Base-by-base conservation (phyloP, 495 filamentous ascomycete species). In the Aspergillus taichungensis region DNA sequence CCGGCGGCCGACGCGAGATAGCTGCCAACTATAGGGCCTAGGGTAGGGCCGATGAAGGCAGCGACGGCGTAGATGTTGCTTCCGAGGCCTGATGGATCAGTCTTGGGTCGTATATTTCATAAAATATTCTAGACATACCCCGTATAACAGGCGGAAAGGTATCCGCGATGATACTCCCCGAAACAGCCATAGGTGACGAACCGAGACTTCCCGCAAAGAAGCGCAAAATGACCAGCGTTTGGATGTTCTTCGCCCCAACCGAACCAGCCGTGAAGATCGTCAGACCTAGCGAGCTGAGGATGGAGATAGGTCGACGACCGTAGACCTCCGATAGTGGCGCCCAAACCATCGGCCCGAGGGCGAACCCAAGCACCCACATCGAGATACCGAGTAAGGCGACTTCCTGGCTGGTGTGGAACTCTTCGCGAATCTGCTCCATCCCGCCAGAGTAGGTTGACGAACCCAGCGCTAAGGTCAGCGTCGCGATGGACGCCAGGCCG, bases 181-280 rank as follows among this genome's bases (percentile, higher is more conserved):
- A 64, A 36, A 79, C 67, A 10, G 74, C 69, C 27, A 83, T 44
- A 1, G 79, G 75, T 5, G 75, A 76, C 5, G 69, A 69, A 2
- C 81, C 83, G 57, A 83, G 79, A 8, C 75, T 71, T 28, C 82
- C 78, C 10, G 74, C 77, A 39, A 85, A 73, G 67, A 84, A 83
- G 30, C 83, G 77, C 11, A 85, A 63, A 33, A 84, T 66, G 30
- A 84, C 48, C 1, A 87, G 65, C 0, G 77, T 72, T 38, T 72
- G 49, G 27, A 84, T 76, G 47, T 79, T 81, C 36, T 69, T 60
- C 0, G 76, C 60, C 5, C 74, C 68, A 2, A 76, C 74, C 24
- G 74, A 74, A n/a, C 71, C 80, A 28, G 72, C 77, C 37, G 73
- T 78, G 63, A 84, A 83, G 3, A 69, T 67, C 9, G 76, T 71